Evolutionary conservation across 352 stramenopile species (phyloP), one percentile per base, ranked within the genome.

Genomic region (Globisporangium canariense): DNA sequence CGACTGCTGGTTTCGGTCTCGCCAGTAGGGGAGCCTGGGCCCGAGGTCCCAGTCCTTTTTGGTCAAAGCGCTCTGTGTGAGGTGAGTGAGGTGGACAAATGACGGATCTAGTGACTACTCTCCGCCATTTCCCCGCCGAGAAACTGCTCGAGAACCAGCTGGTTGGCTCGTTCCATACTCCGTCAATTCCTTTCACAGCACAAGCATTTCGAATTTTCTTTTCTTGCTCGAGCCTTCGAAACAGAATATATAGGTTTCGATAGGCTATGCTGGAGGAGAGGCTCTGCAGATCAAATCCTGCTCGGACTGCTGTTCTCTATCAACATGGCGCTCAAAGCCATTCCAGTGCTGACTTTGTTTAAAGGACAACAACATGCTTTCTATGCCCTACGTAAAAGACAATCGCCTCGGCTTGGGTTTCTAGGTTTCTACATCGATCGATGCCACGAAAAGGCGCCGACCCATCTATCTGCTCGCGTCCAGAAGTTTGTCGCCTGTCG

Each of bases 221-320:
- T 22, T 55, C 25, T 13, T 22, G 36, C 18, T 56, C 2, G 6
- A 25, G 10, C 51, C 51, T 57, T 16, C 16, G 16, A 1, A 41
- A 13, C 28, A 36, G 32, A 28, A 57, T 56, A 4, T 13, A 57
- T 57, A 3, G 16, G 7, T 18, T 57, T 41, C 6, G 8, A 43
- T 57, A 10, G 51, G 51, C 22, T 57, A 57, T 57, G 28, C 51
- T 11, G 28, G n/a, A 57, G 28, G 13, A 57, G 28, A 57, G 51
- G 28, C 36, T 18, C 20, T 4, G 28, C n/a, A 16, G n/a, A 11
- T 34, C 13, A 25, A 54, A 18, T 55, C n/a, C 40, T 18, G 13
- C 14, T 13, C 40, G 3, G 43, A 22, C 43, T 49, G 11, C 43
- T 22, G 8, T 22, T 20, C 13, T n/a, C 40, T 41, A 14, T 14